Percentiles rank a stretch among this genome's conserved stretches.
Conservation (phyloP, 179 eudicot genomes). For the Drosera spatulata region DNA sequence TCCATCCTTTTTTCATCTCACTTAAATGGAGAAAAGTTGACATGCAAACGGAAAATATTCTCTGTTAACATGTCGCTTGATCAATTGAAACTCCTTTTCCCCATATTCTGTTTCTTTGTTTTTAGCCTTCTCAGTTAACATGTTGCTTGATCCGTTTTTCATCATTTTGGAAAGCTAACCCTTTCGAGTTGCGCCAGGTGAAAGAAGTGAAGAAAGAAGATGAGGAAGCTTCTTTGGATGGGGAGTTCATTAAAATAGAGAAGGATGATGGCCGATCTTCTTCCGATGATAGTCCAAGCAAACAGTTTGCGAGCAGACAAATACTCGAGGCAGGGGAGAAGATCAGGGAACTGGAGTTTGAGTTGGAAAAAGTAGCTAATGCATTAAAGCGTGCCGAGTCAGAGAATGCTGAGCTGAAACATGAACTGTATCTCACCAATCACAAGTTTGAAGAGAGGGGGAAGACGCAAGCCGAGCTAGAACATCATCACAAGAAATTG, state of each 20-base stretch:
- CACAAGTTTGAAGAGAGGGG: constrained; percentile 45
- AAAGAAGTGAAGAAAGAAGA: constrained; percentile 47
- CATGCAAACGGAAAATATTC: too few relatives aligned
- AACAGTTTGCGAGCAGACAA: constrained; percentile 37
- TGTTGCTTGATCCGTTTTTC: neutral
- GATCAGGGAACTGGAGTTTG: constrained; percentile 57
- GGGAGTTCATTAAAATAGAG: constrained; percentile 90
- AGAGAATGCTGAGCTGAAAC: constrained; percentile 44
- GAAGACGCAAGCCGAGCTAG: constrained; percentile 50
- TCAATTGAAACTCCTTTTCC: too few relatives aligned
- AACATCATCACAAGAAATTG: constrained; percentile 49
- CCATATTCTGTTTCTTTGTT: neutral
- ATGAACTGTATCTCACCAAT: constrained; percentile 32
- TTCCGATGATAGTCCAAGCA: constrained; percentile 22
- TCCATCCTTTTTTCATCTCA: too few relatives aligned
- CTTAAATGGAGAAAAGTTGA: too few relatives aligned
- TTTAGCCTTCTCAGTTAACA: neutral
- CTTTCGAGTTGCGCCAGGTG: constrained; percentile 14
- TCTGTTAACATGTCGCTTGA: too few relatives aligned
- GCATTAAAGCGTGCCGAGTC: constrained; percentile 56
- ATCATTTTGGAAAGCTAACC: neutral
- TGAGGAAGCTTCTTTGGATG: constrained; percentile 58
- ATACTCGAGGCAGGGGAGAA: constrained; percentile 72
- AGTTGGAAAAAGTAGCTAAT: constrained; percentile 47
- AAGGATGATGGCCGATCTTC: constrained; percentile 40